These are phyloP conservation scores for Entophlyctis luteolus DNA, from an alignment of 192 early-diverging fungal genomes.

Conservation along the genomic window DNA sequence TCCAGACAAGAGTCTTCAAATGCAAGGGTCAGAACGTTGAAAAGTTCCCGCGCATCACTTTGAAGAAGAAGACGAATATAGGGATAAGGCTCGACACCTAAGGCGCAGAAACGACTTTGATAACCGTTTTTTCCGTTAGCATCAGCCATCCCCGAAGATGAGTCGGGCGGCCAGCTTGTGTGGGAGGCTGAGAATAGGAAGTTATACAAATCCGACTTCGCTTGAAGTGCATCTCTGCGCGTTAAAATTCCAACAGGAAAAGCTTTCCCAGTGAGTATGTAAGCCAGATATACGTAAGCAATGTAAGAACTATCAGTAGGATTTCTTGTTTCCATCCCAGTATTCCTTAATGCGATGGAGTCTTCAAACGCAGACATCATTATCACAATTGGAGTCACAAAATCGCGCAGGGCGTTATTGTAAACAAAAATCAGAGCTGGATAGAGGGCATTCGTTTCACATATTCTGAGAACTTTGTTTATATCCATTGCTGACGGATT, in stretches of 20 bases:
- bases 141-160: not conserved
- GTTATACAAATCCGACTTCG: conserved; percentile 40
- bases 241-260: conserved; percentile 47
- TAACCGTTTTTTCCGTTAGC: not conserved
- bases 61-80: conserved; percentile 42
- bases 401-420: conserved; percentile 39
- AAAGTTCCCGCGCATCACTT: conserved; percentile 39
- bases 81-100: conserved; percentile 44
- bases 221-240: conserved; percentile 20
- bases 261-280: conserved; percentile 45
- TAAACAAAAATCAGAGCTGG: conserved; percentile 45
- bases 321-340: not conserved
- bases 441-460: conserved; percentile 29
- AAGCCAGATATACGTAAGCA: conserved; percentile 49
- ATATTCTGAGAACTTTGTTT: conserved; percentile 33
- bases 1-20: conserved; percentile 37
- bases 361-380: conserved; percentile 29
- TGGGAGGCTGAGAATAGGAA: conserved; percentile 36
- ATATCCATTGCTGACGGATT: conserved; percentile 44
- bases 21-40: conserved; percentile 29
- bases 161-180: conserved; percentile 35
- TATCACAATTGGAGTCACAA: conserved; percentile 40
- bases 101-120: not conserved
- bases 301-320: conserved; percentile 25
- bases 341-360: not conserved